A percentile compares a stretch with the other conserved stretches of the same genome.
Conservation (phyloP, 805 yeast species). For the Metschnikowia rubicola region DNA sequence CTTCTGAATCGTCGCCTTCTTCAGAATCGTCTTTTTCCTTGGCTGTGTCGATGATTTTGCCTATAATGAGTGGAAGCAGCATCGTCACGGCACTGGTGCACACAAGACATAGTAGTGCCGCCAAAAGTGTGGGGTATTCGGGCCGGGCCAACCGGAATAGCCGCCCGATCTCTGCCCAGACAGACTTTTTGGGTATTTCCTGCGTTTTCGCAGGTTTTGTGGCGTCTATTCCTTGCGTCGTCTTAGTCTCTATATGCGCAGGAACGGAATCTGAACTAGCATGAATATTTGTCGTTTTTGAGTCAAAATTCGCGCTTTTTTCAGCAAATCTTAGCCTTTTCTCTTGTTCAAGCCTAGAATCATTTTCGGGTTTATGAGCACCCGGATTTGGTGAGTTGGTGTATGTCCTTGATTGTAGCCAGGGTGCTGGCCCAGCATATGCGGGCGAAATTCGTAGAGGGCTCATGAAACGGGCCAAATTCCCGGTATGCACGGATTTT, state of each 20-base stretch:
- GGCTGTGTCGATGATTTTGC: conserved; percentile 78
- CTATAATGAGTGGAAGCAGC: conserved; percentile 79
- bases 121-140: conserved; percentile 18
- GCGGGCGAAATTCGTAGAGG: too few relatives aligned
- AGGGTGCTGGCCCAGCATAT: too few relatives aligned
- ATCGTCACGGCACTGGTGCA: conserved; percentile 76
- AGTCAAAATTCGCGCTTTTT: too few relatives aligned
- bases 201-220: neutral
- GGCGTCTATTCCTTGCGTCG: neutral
- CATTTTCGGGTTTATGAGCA: too few relatives aligned
- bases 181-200: neutral
- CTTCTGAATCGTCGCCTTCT: conserved; percentile 16
- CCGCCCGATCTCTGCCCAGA: conserved; percentile 11
- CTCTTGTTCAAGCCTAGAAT: too few relatives aligned
- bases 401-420: too few relatives aligned
- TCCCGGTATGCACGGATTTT: too few relatives aligned
- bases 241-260: neutral
- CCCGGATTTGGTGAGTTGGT: too few relatives aligned
- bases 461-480: too few relatives aligned
- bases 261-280: neutral
- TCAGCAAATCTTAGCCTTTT: too few relatives aligned
- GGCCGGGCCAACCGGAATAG: conserved; percentile 19
- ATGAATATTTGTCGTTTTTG: neutral
- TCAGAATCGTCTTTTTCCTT: conserved; percentile 21
- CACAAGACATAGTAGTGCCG: conserved; percentile 63